Percentiles rank a stretch among this genome's conserved stretches.
Evolutionary conservation across 768 basidiomycete genomes (phyloP).

Genomic region (Pholiota molesta): DNA sequence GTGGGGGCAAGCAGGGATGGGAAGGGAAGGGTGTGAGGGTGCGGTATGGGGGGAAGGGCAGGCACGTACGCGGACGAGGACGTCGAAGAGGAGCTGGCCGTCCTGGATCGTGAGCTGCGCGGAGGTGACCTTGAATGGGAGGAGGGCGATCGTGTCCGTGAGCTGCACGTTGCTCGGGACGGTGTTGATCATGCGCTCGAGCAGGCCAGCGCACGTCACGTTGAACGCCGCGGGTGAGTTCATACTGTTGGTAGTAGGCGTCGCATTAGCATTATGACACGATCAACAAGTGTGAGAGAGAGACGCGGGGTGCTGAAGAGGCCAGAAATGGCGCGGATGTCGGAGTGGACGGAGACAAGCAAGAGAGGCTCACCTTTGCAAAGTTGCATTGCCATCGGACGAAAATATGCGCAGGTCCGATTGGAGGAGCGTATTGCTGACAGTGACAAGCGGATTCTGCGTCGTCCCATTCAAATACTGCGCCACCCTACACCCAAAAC

Average conservation of each 20-base stretch:
- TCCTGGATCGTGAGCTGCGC: slow-evolving; percentile 33
- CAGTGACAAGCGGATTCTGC: slow-evolving; percentile 39
- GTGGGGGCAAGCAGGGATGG: no score
- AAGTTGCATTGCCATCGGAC: slow-evolving; percentile 42
- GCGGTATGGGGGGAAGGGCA: slow-evolving; percentile 17
- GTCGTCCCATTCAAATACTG: slow-evolving; percentile 44
- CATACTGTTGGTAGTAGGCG: slow-evolving; percentile 16
- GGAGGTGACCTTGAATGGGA: slow-evolving; percentile 35
- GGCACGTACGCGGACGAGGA: slow-evolving; percentile 32
- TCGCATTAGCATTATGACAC: no score
- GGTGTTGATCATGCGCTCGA: slow-evolving; percentile 45
- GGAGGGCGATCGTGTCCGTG: slow-evolving; percentile 37
- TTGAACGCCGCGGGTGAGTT: slow-evolving; percentile 31
- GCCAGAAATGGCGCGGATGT: no score
- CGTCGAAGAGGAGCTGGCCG: slow-evolving; percentile 33
- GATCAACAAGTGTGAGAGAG: no score
- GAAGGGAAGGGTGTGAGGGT: no score
- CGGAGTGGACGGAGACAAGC: no score
- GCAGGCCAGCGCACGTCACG: slow-evolving; percentile 33
- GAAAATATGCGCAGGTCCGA: slow-evolving; percentile 44
- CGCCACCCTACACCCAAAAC: slow-evolving; percentile 31
- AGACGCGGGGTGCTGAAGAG: no score
- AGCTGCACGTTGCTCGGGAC: slow-evolving; percentile 41
- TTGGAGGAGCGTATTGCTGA: slow-evolving; percentile 34
- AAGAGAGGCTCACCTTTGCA: slow-evolving; percentile 32